Conservation (phyloP, 2,329 filamentous ascomycete genomes). For the Dendryphion nanum region DNA sequence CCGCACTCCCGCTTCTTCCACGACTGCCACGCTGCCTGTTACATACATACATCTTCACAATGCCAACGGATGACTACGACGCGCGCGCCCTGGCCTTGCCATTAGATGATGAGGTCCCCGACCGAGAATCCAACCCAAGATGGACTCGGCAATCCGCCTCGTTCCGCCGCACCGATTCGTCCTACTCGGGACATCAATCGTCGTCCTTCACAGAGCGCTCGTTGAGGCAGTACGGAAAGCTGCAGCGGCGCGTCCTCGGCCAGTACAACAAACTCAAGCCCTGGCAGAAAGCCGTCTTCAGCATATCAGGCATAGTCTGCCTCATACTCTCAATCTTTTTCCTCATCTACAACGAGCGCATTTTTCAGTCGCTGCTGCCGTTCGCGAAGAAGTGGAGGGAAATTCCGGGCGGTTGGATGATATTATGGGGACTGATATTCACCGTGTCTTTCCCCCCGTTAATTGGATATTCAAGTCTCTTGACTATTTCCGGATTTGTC, state of each 20-base stretch:
- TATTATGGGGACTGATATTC: slow-evolving; percentile 75
- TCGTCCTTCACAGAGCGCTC: slow-evolving; percentile 42
- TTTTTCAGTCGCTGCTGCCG: slow-evolving; percentile 75
- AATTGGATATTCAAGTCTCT: slow-evolving; percentile 79
- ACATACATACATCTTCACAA: slow-evolving; percentile 15
- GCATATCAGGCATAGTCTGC: slow-evolving; percentile 51
- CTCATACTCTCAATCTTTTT: slow-evolving; percentile 63
- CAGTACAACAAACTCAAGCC: slow-evolving; percentile 58
- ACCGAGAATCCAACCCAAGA: slow-evolving; percentile 44
- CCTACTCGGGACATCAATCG: slow-evolving; percentile 25
- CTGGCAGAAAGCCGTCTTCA: slow-evolving; percentile 61
- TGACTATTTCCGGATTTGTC: slow-evolving; percentile 68
- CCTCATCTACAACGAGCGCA: slow-evolving; percentile 73
- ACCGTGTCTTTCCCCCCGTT: slow-evolving; percentile 80
- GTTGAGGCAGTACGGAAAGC: slow-evolving; percentile 43
- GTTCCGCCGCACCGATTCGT: slow-evolving; percentile 39
- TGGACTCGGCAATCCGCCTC: slow-evolving; percentile 51
- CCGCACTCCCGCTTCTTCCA: slow-evolving; percentile 9
- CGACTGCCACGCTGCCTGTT: slow-evolving; percentile 8
- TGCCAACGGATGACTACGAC: slow-evolving; percentile 47
- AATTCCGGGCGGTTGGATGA: slow-evolving; percentile 66
- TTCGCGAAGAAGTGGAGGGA: slow-evolving; percentile 74
- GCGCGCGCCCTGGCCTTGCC: slow-evolving; percentile 55
- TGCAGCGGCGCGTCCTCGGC: slow-evolving; percentile 46
- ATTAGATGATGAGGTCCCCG: slow-evolving; percentile 46